Percentiles rank a stretch among this genome's conserved stretches.
Conservation (phyloP, 169 alveolate species). For the Plasmodium yoelii region DNA sequence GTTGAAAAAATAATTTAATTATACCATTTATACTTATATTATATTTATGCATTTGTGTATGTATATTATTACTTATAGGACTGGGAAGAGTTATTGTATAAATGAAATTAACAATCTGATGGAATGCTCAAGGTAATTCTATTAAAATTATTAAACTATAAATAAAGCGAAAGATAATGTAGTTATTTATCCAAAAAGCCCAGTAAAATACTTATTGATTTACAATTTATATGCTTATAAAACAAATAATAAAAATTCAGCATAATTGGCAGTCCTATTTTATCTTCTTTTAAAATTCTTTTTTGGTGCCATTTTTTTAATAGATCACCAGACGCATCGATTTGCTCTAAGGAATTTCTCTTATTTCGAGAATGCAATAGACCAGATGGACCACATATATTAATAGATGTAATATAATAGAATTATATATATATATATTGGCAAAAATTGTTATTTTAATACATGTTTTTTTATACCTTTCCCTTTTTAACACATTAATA, state of each 20-base stretch:
- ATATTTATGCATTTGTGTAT: no score
- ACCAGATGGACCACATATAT: slow-evolving; percentile 85
- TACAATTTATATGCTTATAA: no score
- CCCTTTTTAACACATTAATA: not conserved
- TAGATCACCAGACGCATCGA: slow-evolving; percentile 82
- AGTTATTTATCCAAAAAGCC: no score
- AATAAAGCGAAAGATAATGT: no score
- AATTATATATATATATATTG: not conserved
- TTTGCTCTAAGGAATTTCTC: slow-evolving; percentile 85
- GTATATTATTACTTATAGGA: slow-evolving; percentile 8
- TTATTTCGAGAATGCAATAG: slow-evolving; percentile 86
- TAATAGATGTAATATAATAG: slow-evolving; percentile 77
- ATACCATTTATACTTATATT: no score
- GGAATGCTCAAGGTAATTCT: slow-evolving; percentile 82
- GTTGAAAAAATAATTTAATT: no score
- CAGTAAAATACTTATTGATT: no score
- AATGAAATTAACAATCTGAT: slow-evolving; percentile 79
- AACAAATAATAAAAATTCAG: no score
- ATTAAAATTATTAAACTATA: no score
- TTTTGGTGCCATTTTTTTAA: not conserved
- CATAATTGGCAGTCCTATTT: no score
- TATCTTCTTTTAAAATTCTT: no score
- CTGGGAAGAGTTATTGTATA: slow-evolving; percentile 81
- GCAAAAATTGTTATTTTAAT: not conserved
- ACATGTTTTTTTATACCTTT: not conserved